Evolutionary conservation across 176 grass and related monocot species (phyloP).

Genomic region (Hordeum vulgare): MorexV3_pseudomolecules_assembly NC_058524.1:521672520-521673019

Average conservation of each 20-base stretch:
- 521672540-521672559: background rate
- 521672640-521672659: background rate
- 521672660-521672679: background rate
- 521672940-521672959: background rate
- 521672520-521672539: conserved; percentile 14
- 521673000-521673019: background rate
- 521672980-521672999: background rate
- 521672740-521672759: background rate
- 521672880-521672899: background rate
- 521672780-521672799: background rate
- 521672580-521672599: too few relatives aligned
- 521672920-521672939: background rate
- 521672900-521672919: conserved; percentile 10
- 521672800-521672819: background rate
- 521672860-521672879: background rate
- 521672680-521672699: background rate
- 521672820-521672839: background rate
- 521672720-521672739: background rate
- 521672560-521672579: too few relatives aligned
- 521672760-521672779: background rate
- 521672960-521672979: background rate
- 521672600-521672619: too few relatives aligned
- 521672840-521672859: background rate
- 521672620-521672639: background rate
- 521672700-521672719: background rate